Evolutionary conservation across 1,284 basidiomycete species (phyloP), one percentile per base, ranked within the genome.

Genomic region (Apiotrichum veenhuisii): DNA sequence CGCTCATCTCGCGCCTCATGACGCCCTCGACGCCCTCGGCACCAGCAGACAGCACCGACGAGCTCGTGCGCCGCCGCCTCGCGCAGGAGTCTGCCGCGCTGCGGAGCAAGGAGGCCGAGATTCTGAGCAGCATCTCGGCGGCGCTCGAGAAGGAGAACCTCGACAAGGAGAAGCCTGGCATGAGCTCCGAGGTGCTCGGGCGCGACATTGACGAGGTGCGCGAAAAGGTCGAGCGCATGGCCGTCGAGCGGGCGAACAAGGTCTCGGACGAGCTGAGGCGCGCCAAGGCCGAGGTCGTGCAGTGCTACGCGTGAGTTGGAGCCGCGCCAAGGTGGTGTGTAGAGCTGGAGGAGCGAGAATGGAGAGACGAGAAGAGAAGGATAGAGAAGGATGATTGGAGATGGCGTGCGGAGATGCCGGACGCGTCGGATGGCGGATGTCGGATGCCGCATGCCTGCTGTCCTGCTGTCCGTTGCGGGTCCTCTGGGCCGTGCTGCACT

Each of bases 91-190:
- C 70, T 4, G 73, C 70, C 20, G 71, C 72, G 43, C 64, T 77
- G 36, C 63, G 75, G 23, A 42, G 66, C 25, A 69, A 77, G 63
- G 76, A 77, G 63, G 67, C 70, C 11, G 71, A 73, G 58, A 77
- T 77, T 56, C 63, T 77, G 47, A 50, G 57, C 18, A 64, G 63
- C 37, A 77, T 77, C 62, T 69, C 67, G 1, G 64, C 70, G 0
- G 76, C 75, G 30, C 63, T 77, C 34, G 76, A 77, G 58, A 77
- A 77, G 67, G 76, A 77, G 64, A 77, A 77, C 64, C 58, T 77
- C 50, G 72, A 77, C 63, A 71, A 69, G 60, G 74, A 77, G 52
- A 74, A 75, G 61, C 70, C 75, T 0, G 74, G 75, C 11, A 70
- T 76, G 70, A 68, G 62, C 52, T 67, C 64, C 17, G 72, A 75